These are phyloP conservation scores for Remersonia thermophila DNA, from an alignment of 2,329 filamentous ascomycete species.

Conservation along the genomic window DNA sequence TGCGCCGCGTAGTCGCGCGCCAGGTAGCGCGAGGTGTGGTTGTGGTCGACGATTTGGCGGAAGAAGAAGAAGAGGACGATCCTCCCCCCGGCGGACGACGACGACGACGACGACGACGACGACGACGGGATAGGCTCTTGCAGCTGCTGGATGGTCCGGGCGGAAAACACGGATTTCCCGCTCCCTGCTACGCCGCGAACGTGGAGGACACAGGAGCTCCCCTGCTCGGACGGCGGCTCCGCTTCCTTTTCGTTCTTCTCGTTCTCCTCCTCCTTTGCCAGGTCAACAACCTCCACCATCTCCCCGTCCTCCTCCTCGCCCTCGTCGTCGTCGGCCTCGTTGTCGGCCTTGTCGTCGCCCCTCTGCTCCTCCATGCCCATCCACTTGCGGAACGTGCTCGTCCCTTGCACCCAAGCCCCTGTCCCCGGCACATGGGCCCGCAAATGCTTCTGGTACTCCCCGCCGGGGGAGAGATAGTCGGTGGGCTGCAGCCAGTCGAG, in stretches of 20 bases:
- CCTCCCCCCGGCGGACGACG: neutral
- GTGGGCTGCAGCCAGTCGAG: constrained; percentile 3
- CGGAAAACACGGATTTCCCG: constrained; percentile 23
- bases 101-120: too few species aligned
- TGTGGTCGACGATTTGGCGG: constrained; percentile 24
- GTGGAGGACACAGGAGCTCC: constrained; percentile 6
- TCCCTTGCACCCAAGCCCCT: constrained; percentile 1
- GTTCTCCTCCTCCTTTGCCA: too few species aligned
- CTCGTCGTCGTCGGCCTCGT: neutral
- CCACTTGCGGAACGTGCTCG: constrained; percentile 1
- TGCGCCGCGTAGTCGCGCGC: constrained; percentile 24
- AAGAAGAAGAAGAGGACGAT: constrained; percentile 28
- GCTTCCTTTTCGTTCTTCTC: too few species aligned
- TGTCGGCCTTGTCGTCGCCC: too few species aligned
- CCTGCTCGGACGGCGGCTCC: too few species aligned
- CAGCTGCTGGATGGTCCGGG: constrained; percentile 16
- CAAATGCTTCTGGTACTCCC: constrained; percentile 5
- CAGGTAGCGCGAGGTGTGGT: constrained; percentile 17
- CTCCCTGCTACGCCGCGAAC: constrained; percentile 12
- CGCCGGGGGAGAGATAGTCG: constrained; percentile 4
- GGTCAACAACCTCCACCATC: too few species aligned
- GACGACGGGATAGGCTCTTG: too few species aligned
- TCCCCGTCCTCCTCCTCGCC: neutral
- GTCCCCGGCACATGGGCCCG: constrained; percentile 3
- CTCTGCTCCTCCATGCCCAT: neutral